These are phyloP conservation scores for Cordyceps pruinosa DNA, from an alignment of 2,329 filamentous ascomycete genomes.

Conservation along the genomic window DNA sequence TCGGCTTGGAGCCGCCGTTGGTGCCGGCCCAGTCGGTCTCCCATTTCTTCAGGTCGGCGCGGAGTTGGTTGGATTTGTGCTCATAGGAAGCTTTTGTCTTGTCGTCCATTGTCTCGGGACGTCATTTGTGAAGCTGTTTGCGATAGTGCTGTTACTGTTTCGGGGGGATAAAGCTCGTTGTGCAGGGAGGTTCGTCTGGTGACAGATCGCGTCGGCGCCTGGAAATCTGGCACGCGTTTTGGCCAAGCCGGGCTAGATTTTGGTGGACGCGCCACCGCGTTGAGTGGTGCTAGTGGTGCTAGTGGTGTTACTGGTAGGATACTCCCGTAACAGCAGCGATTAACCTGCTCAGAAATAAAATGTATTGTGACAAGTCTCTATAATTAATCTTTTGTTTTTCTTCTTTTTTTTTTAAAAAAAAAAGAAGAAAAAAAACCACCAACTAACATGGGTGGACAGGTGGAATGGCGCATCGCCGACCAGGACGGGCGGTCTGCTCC, in stretches of 20 bases:
- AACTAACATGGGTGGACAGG: neutral
- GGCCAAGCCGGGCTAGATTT: slow-evolving; percentile 1
- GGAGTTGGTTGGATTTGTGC: slow-evolving; percentile 46
- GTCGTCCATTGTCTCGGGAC: slow-evolving; percentile 38
- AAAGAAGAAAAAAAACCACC: neutral
- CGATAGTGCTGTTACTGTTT: neutral
- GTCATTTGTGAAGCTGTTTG: neutral
- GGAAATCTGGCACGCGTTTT: slow-evolving; percentile 1
- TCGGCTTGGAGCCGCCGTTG: slow-evolving; percentile 62
- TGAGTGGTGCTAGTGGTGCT: neutral
- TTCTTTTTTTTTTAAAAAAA: too few relatives aligned
- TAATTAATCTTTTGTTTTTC: too few relatives aligned
- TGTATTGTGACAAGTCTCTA: too few relatives aligned
- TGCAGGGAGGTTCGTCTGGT: neutral
- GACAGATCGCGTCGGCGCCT: neutral
- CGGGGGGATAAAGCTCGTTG: neutral
- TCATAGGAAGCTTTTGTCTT: slow-evolving; percentile 39
- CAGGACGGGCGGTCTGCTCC: too few relatives aligned
- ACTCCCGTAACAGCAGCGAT: too few relatives aligned
- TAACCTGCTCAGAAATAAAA: too few relatives aligned
- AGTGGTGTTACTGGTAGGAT: neutral
- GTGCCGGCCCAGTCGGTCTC: slow-evolving; percentile 59
- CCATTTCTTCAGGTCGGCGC: slow-evolving; percentile 67
- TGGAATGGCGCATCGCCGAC: too few relatives aligned
- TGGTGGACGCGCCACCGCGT: slow-evolving; percentile 6